Conservation (phyloP, 306 rosid species). For the Rosa persica region DNA sequence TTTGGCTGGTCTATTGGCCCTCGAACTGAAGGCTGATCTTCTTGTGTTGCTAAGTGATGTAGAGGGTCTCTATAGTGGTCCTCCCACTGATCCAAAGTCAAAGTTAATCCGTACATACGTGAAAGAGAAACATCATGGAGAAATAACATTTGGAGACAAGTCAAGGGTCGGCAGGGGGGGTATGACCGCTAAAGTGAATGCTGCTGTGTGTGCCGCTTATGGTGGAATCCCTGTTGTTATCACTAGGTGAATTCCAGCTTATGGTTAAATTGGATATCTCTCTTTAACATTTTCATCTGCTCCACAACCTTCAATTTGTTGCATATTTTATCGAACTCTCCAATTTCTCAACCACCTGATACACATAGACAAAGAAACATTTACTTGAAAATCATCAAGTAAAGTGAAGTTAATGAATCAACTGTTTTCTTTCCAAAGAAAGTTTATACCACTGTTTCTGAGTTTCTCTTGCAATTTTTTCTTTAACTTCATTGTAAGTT, state of each 20-base stretch:
- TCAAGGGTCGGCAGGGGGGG: conserved; percentile 89
- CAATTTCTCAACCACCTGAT: neutral
- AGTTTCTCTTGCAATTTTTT: neutral
- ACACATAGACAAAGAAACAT: neutral
- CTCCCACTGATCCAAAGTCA: conserved; percentile 77
- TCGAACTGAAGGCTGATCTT: conserved; percentile 85
- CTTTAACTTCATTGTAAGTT: neutral
- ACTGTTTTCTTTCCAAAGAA: neutral
- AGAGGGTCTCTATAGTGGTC: conserved; percentile 86
- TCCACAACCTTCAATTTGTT: neutral
- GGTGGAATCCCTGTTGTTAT: conserved; percentile 84
- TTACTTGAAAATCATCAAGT: neutral
- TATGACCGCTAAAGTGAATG: conserved; percentile 89
- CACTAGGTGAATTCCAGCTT: conserved; percentile 57
- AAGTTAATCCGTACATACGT: conserved; percentile 75
- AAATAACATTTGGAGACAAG: conserved; percentile 85
- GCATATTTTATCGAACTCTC: neutral
- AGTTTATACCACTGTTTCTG: neutral
- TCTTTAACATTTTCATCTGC: neutral
- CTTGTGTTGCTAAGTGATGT: conserved; percentile 86
- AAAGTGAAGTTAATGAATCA: neutral
- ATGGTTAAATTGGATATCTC: neutral
- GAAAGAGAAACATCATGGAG: conserved; percentile 67
- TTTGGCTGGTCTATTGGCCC: conserved; percentile 76
- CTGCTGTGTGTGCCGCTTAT: conserved; percentile 71